phyloP scores from a whole-genome alignment of 805 yeast genomes.

The Yamadazyma phyllophila region DNA sequence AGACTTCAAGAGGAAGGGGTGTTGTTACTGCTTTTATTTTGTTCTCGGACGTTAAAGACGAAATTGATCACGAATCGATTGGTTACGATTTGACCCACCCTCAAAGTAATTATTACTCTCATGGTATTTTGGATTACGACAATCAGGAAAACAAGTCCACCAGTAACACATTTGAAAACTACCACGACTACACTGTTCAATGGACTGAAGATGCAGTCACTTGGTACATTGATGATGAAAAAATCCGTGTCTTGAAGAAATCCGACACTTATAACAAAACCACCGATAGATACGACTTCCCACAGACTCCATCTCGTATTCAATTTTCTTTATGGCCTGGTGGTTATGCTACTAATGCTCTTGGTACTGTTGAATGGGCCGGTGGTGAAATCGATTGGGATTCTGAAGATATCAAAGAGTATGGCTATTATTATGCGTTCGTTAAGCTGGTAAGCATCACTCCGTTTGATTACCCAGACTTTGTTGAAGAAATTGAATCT shows the following conservation, averaged over 20 bases:
- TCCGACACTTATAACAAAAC: constrained; percentile 65
- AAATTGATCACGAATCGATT: constrained; percentile 83
- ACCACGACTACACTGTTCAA: constrained; percentile 74
- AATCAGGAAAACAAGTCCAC: constrained; percentile 47
- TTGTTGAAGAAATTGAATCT: constrained; percentile 29
- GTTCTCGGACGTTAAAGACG: constrained; percentile 84
- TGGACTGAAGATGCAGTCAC: constrained; percentile 71
- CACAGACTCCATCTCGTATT: constrained; percentile 73
- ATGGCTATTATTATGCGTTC: constrained; percentile 79
- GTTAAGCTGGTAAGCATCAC: constrained; percentile 58
- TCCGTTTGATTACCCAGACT: constrained; percentile 72
- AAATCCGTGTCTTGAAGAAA: constrained; percentile 62
- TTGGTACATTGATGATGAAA: constrained; percentile 73
- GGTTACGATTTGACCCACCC: constrained; percentile 68
- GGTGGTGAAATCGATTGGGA: constrained; percentile 89
- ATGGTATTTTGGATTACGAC: constrained; percentile 68
- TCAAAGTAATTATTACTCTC: constrained; percentile 78
- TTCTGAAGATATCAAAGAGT: constrained; percentile 63
- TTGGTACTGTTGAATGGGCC: constrained; percentile 78
- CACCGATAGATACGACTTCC: constrained; percentile 51
- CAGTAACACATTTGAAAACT: constrained; percentile 61
- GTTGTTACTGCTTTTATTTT: constrained; percentile 81
- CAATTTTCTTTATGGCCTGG: constrained; percentile 80
- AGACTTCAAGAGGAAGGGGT: constrained; percentile 74
- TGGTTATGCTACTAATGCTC: constrained; percentile 52